Evolutionary conservation across 768 basidiomycete species (phyloP), one percentile per base, ranked within the genome.

Genomic region (Collybia nuda): DNA sequence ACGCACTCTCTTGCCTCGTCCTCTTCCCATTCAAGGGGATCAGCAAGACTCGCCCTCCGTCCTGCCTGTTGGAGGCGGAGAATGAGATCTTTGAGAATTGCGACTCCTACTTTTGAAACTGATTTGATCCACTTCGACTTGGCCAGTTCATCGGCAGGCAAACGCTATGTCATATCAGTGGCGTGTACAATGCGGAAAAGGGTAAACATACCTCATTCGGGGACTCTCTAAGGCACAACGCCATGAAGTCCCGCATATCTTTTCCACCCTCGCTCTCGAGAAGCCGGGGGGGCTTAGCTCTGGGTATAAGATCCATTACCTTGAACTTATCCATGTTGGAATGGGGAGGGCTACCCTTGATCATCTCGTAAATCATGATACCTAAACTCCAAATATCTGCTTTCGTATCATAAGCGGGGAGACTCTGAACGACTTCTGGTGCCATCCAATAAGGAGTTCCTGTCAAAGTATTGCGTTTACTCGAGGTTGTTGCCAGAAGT

Each of bases 361-460:
- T 84, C 86, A 98, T 96, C 67, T 99, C 97, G 60, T 92, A 94
- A 17, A 96, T 78, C 70, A 95, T 88, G 63, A 99, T 95, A 5
- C 97, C 97, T 50, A 99, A 71, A 62, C 92, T 94, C 97, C 97
- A 98, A 38, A 99, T 93, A 62, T 99, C 97, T 2, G 96, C 97
- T 66, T 97, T 98, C 46, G 90, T 89, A 62, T 99, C 96, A 67
- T 99, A 98, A 38, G 85, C 78, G n/a, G 92, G 84, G 9, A 90
- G 86, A 8, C 80, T 78, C 56, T 93, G 90, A 14, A 96, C 91
- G 2, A 98, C 93, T 68, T 99, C 97, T 0, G 97, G 97, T 0
- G 97, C 97, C 97, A 99, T 99, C 96, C 96, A 98, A 65, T 97
- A 93, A 0, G 95, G 96, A 1, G 97, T 98, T 1, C 97, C 97